Conservation (phyloP, 2,329 filamentous ascomycete species). For the Amesomyces nigricolor region DNA sequence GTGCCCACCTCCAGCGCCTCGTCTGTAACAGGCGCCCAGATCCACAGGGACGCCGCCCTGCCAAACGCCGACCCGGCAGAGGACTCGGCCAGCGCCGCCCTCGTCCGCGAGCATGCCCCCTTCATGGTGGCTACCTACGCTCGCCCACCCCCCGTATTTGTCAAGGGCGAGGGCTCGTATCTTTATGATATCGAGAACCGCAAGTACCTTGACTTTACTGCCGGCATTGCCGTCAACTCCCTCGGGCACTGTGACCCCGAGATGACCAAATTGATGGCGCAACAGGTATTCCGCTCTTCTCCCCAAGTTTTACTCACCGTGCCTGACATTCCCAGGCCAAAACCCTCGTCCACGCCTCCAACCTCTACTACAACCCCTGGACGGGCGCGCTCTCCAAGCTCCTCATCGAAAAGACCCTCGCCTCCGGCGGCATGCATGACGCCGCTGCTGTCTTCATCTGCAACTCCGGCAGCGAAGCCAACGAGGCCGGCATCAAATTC, state of each 20-base stretch:
- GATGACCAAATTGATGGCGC: conserved; percentile 65
- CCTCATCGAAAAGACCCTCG: conserved; percentile 73
- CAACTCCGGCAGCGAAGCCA: conserved; percentile 95
- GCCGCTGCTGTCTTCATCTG: conserved; percentile 81
- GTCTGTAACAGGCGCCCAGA: conserved; percentile 30
- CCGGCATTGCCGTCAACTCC: conserved; percentile 91
- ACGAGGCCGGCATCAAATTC: conserved; percentile 97
- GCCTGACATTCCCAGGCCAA: conserved; percentile 44
- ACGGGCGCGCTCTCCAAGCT: conserved; percentile 83
- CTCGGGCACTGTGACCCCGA: conserved; percentile 85
- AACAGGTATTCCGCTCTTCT: conserved; percentile 54
- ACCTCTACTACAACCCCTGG: conserved; percentile 96
- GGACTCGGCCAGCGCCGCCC: conserved; percentile 67
- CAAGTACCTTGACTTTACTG: conserved; percentile 89
- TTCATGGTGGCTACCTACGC: conserved; percentile 97
- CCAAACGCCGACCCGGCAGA: conserved; percentile 67
- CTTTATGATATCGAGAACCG: conserved; percentile 86
- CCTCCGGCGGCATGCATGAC: conserved; percentile 75
- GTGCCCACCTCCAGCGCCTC: conserved; percentile 33
- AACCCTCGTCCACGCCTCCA: conserved; percentile 84
- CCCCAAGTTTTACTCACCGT: neutral
- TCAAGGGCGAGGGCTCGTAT: conserved; percentile 79
- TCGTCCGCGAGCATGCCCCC: conserved; percentile 69
- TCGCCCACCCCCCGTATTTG: conserved; percentile 83
- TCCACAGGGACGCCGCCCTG: conserved; percentile 32